Evolutionary conservation across 2,329 filamentous ascomycete species (phyloP).

Genomic region (Colletotrichum graminicola): DNA sequence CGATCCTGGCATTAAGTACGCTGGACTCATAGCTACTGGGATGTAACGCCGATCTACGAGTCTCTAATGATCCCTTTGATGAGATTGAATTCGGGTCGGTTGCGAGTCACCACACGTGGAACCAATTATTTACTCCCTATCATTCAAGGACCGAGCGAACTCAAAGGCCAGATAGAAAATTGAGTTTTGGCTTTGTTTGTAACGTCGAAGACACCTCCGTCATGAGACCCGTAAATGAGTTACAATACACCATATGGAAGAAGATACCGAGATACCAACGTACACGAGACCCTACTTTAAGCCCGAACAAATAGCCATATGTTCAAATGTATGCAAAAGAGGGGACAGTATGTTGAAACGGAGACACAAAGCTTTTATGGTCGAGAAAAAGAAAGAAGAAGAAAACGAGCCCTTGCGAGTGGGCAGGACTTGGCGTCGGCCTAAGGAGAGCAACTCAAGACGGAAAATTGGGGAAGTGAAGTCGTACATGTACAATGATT

Average conservation of each 20-base stretch:
- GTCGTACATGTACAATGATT: not conserved
- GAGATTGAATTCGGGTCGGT: not conserved
- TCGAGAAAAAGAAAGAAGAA: not conserved
- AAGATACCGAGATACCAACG: not conserved
- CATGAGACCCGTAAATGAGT: conserved; percentile 1
- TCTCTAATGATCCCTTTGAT: not conserved
- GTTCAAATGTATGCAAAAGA: not conserved
- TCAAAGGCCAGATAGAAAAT: not conserved
- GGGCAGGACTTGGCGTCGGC: too few species aligned
- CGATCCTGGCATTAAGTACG: not conserved
- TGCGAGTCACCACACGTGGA: not conserved
- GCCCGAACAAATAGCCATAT: not conserved
- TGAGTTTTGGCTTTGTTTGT: not conserved
- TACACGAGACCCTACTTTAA: not conserved
- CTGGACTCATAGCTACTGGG: not conserved
- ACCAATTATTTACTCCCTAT: not conserved
- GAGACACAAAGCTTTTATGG: not conserved
- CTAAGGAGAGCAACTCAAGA: not conserved
- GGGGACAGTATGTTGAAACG: not conserved
- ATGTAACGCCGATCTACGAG: not conserved
- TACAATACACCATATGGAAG: not conserved
- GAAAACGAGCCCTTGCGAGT: conserved; percentile 1
- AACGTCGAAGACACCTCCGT: not conserved
- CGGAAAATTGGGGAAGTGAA: not conserved
- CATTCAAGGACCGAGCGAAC: not conserved